phyloP scores from a whole-genome alignment of 805 yeast genomes.

The Nakazawaea wickerhamii region DNA sequence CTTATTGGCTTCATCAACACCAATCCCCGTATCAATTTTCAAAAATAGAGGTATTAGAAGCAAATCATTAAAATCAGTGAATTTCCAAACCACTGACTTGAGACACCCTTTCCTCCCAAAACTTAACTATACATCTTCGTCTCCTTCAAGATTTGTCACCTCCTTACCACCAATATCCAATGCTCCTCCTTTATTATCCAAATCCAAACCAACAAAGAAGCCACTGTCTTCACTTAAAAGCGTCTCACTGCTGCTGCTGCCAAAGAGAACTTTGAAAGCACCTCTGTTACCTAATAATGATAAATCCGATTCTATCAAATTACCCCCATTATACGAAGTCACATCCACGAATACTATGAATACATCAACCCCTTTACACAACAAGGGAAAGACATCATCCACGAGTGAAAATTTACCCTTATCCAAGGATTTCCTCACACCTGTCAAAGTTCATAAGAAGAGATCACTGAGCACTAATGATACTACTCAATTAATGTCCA shows the following conservation, averaged over 20 bases:
- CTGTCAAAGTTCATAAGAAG: slow-evolving; percentile 3
- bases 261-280: slow-evolving; percentile 12
- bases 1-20: slow-evolving; percentile 31
- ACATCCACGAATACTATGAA: slow-evolving; percentile 5
- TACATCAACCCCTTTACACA: slow-evolving; percentile 21
- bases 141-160: slow-evolving; percentile 14
- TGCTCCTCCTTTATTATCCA: slow-evolving; percentile 5
- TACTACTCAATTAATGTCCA: slow-evolving; percentile 26
- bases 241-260: not conserved
- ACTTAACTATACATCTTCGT: slow-evolving; percentile 11
- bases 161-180: slow-evolving; percentile 7
- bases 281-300: not conserved
- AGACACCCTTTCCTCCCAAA: slow-evolving; percentile 3
- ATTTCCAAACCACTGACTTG: not conserved
- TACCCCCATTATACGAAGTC: slow-evolving; percentile 11
- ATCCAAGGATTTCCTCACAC: slow-evolving; percentile 4
- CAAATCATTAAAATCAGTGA: slow-evolving; percentile 4
- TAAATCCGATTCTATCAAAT: not conserved
- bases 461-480: slow-evolving; percentile 12
- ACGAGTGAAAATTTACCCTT: slow-evolving; percentile 12
- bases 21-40: slow-evolving; percentile 9
- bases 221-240: not conserved
- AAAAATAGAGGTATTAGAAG: not conserved
- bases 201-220: not conserved
- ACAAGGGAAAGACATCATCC: slow-evolving; percentile 10